These are phyloP conservation scores for Hysterium pulicare DNA, from an alignment of 2,329 filamentous ascomycete species.

Conservation along the genomic window DNA sequence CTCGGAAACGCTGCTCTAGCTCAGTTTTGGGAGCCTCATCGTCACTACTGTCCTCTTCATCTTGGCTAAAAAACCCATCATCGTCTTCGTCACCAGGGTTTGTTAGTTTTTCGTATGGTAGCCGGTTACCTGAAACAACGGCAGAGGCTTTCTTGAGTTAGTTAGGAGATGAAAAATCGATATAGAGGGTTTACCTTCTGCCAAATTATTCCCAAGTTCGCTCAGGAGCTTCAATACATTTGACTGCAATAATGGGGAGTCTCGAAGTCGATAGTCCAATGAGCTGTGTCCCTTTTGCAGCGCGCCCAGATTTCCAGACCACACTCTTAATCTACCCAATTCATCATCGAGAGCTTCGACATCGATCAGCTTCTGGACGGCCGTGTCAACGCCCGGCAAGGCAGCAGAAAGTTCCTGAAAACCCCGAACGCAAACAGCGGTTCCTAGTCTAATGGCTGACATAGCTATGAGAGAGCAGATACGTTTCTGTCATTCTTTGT, in stretches of 20 bases:
- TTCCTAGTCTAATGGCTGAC: constrained; percentile 26
- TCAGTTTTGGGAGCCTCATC: constrained; percentile 22
- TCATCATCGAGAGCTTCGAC: constrained; percentile 32
- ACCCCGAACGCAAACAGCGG: constrained; percentile 26
- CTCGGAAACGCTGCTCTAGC: constrained; percentile 32
- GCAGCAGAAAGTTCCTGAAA: constrained; percentile 24
- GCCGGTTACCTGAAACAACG: constrained; percentile 24
- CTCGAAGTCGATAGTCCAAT: constrained; percentile 36
- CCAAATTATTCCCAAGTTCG: constrained; percentile 30
- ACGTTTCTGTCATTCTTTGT: too few relatives aligned
- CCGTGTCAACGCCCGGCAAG: constrained; percentile 14
- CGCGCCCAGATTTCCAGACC: constrained; percentile 35
- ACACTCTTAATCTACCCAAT: constrained; percentile 35
- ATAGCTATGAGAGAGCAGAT: constrained; percentile 3
- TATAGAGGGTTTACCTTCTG: constrained; percentile 11
- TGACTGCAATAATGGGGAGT: constrained; percentile 30
- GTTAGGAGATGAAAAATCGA: neutral
- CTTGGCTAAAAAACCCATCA: constrained; percentile 24
- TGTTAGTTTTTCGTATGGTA: constrained; percentile 33
- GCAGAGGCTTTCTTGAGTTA: constrained; percentile 16
- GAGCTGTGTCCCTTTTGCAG: constrained; percentile 36
- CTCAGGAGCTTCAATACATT: constrained; percentile 32
- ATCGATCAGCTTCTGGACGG: constrained; percentile 18
- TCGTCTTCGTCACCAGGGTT: constrained; percentile 15
- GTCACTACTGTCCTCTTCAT: constrained; percentile 24